Evolutionary conservation across 257 asterid species (phyloP), one percentile per base, ranked within the genome.

Genomic region (Nicotiana tabacum): DNA sequence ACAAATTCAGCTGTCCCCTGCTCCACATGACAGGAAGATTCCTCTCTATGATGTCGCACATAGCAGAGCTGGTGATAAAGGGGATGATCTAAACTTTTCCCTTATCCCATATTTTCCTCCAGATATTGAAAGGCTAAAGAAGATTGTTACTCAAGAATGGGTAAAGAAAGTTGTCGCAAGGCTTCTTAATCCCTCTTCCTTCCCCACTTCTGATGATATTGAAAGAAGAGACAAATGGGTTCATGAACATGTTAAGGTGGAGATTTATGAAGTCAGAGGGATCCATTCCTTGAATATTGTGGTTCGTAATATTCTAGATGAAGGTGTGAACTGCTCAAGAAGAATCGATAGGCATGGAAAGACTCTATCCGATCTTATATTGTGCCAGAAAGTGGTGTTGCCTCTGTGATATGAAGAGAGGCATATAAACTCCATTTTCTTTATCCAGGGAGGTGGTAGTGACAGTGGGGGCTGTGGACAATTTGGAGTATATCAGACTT

Each of bases 281-380:
- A 90, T 96, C 76, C 87, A 76, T 83, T 91, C 98, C 64, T 81
- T 96, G 76, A 96, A 96, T 66, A 88, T 96, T 29, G 95, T 94
- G 30, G 97, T 96, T 32, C 92, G 98, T 16, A 88, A 92, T 85
- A 89, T 96, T 78, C 87, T 96, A 81, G 98, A 96, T 85, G 98
- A 98, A 12, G 99, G 98, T 53, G 99, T 96, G 24, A 96, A 96
- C 86, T 93, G 98, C 90, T 96, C 99, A 16, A 89, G 98, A 78
- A 91, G 98, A 80, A 94, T 96, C 57, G 99, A 94, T 62, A 91
- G 98, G 86, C 99, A 96, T 70, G 99, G 99, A 17, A 96, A 96
- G 90, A 90, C 93, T 48, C 72, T 92, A 57, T 93, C 98, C 0
- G 99, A 96, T 82, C 88, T 94, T 58, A 83, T 96, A 67, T 84